Percentiles rank a stretch among this genome's conserved stretches.
Conservation (phyloP, 2,329 filamentous ascomycete genomes). For the Ascosphaera apis region DNA sequence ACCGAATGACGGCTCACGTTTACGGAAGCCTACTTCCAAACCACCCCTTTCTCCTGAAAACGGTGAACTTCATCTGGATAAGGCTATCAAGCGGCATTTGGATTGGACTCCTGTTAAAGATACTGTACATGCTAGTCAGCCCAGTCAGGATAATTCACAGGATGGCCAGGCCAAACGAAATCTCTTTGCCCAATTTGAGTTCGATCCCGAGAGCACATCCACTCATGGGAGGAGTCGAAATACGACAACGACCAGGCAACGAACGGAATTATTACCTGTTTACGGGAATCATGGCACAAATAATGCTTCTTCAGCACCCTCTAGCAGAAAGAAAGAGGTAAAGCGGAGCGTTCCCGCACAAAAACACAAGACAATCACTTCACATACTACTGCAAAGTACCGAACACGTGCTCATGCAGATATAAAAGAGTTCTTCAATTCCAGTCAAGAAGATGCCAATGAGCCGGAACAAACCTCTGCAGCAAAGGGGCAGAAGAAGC, state of each 20-base stretch:
- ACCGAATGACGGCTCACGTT: background rate
- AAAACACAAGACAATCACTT: constrained; percentile 56
- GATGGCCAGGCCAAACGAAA: constrained; percentile 6
- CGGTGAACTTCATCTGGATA: constrained; percentile 10
- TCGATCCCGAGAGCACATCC: background rate
- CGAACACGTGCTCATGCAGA: constrained; percentile 16
- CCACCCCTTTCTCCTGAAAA: background rate
- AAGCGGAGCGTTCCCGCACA: constrained; percentile 29
- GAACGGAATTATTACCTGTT: constrained; percentile 1
- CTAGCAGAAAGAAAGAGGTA: background rate
- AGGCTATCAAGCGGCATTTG: constrained; percentile 31
- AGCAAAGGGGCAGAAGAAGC: constrained; percentile 9
- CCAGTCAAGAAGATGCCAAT: constrained; percentile 8
- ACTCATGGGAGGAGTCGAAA: background rate
- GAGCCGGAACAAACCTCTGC: constrained; percentile 6
- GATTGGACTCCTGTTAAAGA: constrained; percentile 46
- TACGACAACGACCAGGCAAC: background rate
- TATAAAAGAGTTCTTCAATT: constrained; percentile 25
- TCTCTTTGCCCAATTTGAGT: constrained; percentile 1
- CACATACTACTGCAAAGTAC: constrained; percentile 51
- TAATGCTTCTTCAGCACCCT: background rate
- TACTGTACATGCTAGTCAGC: constrained; percentile 11
- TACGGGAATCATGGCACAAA: background rate
- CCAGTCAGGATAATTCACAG: constrained; percentile 4
- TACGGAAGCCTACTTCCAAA: constrained; percentile 1